phyloP scores from a whole-genome alignment of 176 grass and related monocot genomes.

The Hyparrhenia diplandra region DNA sequence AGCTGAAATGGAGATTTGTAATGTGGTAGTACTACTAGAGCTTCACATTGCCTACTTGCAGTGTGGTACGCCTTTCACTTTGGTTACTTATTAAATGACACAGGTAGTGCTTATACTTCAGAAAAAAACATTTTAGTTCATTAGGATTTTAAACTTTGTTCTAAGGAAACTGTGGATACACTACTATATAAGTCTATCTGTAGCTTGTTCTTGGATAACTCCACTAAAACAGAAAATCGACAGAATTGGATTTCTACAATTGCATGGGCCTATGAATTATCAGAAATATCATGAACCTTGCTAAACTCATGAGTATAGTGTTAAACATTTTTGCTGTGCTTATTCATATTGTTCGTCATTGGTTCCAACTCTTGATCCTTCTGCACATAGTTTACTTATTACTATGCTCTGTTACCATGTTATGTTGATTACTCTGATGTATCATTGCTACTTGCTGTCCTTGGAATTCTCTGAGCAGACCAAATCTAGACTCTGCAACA shows the following conservation, averaged over 20 bases:
- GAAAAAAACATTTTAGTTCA: neutral
- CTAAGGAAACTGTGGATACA: neutral
- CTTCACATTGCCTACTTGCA: neutral
- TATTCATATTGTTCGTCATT: neutral
- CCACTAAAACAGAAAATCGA: neutral
- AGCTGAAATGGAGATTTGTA: neutral
- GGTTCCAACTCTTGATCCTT: neutral
- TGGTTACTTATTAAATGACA: neutral
- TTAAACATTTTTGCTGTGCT: neutral
- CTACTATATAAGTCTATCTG: neutral
- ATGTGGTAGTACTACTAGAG: neutral
- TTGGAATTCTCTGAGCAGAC: neutral
- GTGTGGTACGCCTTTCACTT: neutral
- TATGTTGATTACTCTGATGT: neutral
- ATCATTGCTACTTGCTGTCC: neutral
- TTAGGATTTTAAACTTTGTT: neutral
- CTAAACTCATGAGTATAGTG: neutral
- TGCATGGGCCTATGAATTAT: neutral
- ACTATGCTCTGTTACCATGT: neutral
- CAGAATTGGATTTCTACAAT: neutral
- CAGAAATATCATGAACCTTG: neutral
- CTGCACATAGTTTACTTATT: neutral
- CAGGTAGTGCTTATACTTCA: neutral
- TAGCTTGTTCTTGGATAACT: neutral
- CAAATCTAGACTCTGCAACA: neutral